These are phyloP conservation scores for Aspergillus carbonarius DNA, from an alignment of 2,329 filamentous ascomycete genomes.

Conservation along the genomic window DNA sequence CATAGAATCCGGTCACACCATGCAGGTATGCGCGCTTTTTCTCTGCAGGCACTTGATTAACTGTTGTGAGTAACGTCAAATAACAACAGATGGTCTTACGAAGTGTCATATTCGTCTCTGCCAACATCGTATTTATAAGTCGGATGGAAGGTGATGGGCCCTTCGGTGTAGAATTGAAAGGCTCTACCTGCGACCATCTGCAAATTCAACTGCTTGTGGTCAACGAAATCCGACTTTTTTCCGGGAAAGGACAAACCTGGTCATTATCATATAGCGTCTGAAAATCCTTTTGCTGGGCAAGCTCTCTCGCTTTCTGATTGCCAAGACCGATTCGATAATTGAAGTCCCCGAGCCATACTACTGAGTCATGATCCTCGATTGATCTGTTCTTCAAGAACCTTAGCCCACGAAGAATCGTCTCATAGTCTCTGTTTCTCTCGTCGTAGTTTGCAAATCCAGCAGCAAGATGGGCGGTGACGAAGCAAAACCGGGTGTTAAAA, in stretches of 20 bases:
- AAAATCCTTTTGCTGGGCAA: conserved; percentile 71
- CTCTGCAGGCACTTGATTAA: conserved; percentile 52
- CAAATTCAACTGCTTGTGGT: conserved; percentile 67
- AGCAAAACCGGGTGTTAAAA: conserved; percentile 87
- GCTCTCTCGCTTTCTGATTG: conserved; percentile 71
- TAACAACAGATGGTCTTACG: conserved; percentile 52
- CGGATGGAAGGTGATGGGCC: conserved; percentile 80
- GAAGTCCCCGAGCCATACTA: conserved; percentile 97
- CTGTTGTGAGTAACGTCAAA: neutral
- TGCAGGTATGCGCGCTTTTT: conserved; percentile 91
- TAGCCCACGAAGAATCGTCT: conserved; percentile 80
- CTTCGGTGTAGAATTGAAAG: conserved; percentile 91
- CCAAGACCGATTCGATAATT: conserved; percentile 92
- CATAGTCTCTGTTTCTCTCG: conserved; percentile 89
- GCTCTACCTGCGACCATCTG: conserved; percentile 92
- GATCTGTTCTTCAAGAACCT: conserved; percentile 86
- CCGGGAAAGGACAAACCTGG: conserved; percentile 57
- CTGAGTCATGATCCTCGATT: conserved; percentile 87
- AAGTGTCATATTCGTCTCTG: conserved; percentile 86
- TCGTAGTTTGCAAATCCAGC: conserved; percentile 97
- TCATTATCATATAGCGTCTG: conserved; percentile 86
- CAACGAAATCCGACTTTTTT: conserved; percentile 8
- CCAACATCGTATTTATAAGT: conserved; percentile 96
- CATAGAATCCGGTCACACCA: conserved; percentile 95
- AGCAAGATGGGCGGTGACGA: conserved; percentile 93